Percentiles rank a stretch among this genome's conserved stretches.
Conservation (phyloP, 2,329 filamentous ascomycete species). For the Bertia moriformis region DNA sequence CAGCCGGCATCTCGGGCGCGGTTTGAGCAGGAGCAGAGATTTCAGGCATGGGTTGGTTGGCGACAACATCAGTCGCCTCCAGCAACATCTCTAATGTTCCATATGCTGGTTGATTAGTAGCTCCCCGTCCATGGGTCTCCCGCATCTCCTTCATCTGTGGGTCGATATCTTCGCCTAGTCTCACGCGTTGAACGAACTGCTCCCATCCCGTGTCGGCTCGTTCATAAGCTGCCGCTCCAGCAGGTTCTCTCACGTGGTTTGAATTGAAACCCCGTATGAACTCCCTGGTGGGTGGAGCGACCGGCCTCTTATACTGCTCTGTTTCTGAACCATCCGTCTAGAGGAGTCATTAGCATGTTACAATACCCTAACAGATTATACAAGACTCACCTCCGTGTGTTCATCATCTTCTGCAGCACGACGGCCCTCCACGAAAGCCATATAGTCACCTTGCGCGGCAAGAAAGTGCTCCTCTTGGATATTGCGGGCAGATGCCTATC, state of each 20-base stretch:
- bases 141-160: conserved; percentile 20
- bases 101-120: no score
- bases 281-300: background rate
- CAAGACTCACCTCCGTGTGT: conserved; percentile 18
- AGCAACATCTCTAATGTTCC: no score
- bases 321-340: background rate
- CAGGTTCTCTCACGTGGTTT: background rate
- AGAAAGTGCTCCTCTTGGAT: conserved; percentile 19
- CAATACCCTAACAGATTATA: no score
- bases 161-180: conserved; percentile 18
- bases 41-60: no score
- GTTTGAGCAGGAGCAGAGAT: no score
- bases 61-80: no score
- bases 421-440: conserved; percentile 19
- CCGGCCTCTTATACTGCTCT: background rate
- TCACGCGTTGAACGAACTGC: conserved; percentile 20
- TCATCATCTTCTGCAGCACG: conserved; percentile 22
- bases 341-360: no score
- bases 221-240: conserved; percentile 11
- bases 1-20: background rate
- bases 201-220: conserved; percentile 20
- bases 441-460: conserved; percentile 21
- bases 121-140: no score
- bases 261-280: background rate
- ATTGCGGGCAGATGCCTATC: conserved; percentile 11